Conservation (phyloP, 208 protist genomes). For the Crithidia mellificae region DNA sequence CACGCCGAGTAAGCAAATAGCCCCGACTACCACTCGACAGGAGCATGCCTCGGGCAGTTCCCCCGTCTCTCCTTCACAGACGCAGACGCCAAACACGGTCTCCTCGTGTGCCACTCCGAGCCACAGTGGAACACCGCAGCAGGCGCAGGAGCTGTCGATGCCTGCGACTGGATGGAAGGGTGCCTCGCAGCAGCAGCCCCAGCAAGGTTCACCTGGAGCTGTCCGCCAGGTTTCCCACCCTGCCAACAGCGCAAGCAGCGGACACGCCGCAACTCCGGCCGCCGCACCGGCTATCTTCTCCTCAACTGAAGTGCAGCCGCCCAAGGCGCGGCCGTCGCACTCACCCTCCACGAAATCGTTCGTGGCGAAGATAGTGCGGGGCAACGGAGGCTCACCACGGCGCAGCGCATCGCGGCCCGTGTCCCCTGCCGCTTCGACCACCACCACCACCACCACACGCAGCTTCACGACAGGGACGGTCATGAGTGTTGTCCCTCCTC, state of each 20-base stretch:
- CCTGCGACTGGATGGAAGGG: no score
- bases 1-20: neutral
- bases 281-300: conserved; percentile 2
- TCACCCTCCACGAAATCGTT: neutral
- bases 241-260: neutral
- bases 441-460: neutral
- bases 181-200: neutral
- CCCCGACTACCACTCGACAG: neutral
- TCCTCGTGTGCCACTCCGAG: conserved; percentile 4
- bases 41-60: neutral
- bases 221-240: no score
- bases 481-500: neutral
- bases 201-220: neutral
- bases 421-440: neutral
- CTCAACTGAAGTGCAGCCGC: conserved; percentile 10
- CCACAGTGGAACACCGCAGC: conserved; percentile 1
- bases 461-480: neutral
- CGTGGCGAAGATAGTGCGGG: neutral
- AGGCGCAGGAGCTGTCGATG: neutral
- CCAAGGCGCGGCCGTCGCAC: neutral
- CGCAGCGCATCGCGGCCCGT: neutral
- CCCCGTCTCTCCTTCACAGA: neutral
- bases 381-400: neutral
- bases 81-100: neutral
- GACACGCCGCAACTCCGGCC: neutral